Evolutionary conservation across 2,329 filamentous ascomycete genomes (phyloP), one percentile per base, ranked within the genome.

Genomic region (Phaeomoniella chlamydospora): DNA sequence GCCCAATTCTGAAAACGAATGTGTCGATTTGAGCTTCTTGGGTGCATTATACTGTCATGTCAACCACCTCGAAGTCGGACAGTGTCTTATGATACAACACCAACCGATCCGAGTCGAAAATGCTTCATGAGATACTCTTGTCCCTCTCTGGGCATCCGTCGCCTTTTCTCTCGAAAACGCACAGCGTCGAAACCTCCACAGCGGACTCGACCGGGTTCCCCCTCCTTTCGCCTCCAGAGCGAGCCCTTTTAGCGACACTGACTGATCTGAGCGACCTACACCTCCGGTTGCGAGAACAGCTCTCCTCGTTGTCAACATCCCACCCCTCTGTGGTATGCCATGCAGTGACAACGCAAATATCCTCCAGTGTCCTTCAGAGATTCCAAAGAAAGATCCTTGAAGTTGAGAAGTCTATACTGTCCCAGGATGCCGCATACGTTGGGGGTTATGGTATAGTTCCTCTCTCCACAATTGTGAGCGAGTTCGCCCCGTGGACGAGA

Each of bases 81-180:
- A 14, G n/a, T n/a, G 29, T 29, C 22, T 13, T 29, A 29, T 29
- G 13, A 10, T 13, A 13, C 10, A 29, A 10, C 22, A 10, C 10
- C 15, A 13, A 32, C 9, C n/a, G 15, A 34, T 34, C 32, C n/a
- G 11, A 40, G 43, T 37, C 40, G 54, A 60, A 50, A 47, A 98
- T 98, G 90, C 82, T 98, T 58, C 90, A 96, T 73, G 90, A 98
- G 69, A 85, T 98, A 64, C 77, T 96, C 59, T 79, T 98, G 59
- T 88, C 87, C 57, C 77, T 96, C 59, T 92, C 87, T 50, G 88
- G 90, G 47, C 84, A 96, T 62, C 80, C 83, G 44, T 94, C 88
- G 45, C 80, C 86, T 46, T 74, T 96, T 12, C 32, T 34, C 9
- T 10, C 15, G 16, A 10, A 34, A 12, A 39, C 38, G 37, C 11